Conservation (phyloP, 164 flowering plant species). For the Berberis vulgaris region DNA sequence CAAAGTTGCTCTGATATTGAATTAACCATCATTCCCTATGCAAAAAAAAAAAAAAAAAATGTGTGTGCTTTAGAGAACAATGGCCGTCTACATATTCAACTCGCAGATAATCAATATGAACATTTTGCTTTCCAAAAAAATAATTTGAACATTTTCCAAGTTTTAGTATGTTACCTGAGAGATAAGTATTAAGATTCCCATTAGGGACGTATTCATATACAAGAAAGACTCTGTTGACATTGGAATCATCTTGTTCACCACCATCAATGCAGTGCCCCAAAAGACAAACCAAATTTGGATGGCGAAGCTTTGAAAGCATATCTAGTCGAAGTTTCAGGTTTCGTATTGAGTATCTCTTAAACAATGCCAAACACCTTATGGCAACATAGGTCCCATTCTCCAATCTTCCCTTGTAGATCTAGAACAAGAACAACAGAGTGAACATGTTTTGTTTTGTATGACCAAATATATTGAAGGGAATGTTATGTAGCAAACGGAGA, state of each 20-base stretch:
- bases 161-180: slow-evolving; percentile 43
- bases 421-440: slow-evolving; percentile 8
- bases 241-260: slow-evolving; percentile 41
- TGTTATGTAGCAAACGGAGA: no score
- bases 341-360: slow-evolving; percentile 46
- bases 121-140: no score
- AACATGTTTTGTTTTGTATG: not conserved
- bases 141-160: not conserved
- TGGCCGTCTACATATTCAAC: no score
- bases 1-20: no score
- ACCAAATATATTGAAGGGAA: not conserved
- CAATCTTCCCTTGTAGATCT: slow-evolving; percentile 80
- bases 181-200: slow-evolving; percentile 54
- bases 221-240: slow-evolving; percentile 45
- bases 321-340: slow-evolving; percentile 67
- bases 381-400: slow-evolving; percentile 67
- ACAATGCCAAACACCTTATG: slow-evolving; percentile 44
- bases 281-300: slow-evolving; percentile 68
- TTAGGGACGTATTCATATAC: slow-evolving; percentile 68
- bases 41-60: no score
- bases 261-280: slow-evolving; percentile 74
- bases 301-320: slow-evolving; percentile 76
- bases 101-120: not conserved
- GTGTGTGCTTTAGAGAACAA: no score
- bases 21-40: no score